Evolutionary conservation across 495 filamentous ascomycete species (phyloP).

Genomic region (Letharia columbiana): DNA sequence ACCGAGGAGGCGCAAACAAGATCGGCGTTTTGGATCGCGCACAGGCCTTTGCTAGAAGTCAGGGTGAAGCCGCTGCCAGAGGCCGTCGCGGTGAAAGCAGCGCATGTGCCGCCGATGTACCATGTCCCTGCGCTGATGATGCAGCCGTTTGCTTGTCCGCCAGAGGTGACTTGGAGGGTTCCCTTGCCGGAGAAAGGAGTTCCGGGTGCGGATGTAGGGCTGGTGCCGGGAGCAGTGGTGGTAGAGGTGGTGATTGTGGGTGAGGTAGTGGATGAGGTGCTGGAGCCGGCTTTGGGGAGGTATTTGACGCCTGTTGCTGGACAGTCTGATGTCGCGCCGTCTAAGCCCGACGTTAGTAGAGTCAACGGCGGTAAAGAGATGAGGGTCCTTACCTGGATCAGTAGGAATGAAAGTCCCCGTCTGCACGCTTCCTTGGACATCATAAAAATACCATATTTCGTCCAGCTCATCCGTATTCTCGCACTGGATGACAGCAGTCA

Average conservation of each 20-base stretch:
- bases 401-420: slow-evolving; percentile 64
- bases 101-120: slow-evolving; percentile 62
- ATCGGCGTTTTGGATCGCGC: slow-evolving; percentile 39
- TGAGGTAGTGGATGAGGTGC: slow-evolving; percentile 25
- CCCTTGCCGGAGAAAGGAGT: slow-evolving; percentile 48
- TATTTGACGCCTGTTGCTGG: slow-evolving; percentile 54
- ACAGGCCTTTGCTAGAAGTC: slow-evolving; percentile 50
- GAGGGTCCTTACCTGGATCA: slow-evolving; percentile 38
- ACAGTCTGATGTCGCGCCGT: slow-evolving; percentile 56
- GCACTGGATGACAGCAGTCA: slow-evolving; percentile 63
- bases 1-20: slow-evolving; percentile 46
- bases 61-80: slow-evolving; percentile 50
- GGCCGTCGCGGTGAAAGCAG: slow-evolving; percentile 50
- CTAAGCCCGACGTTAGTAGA: slow-evolving; percentile 25
- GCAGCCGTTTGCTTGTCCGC: slow-evolving; percentile 50
- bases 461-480: slow-evolving; percentile 47
- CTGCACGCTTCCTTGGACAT: slow-evolving; percentile 68
- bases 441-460: slow-evolving; percentile 81
- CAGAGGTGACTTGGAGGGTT: slow-evolving; percentile 48
- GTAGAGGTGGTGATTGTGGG: slow-evolving; percentile 31
- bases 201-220: slow-evolving; percentile 37
- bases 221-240: slow-evolving; percentile 29
- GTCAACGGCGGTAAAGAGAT: neutral
- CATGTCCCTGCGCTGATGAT: slow-evolving; percentile 62
- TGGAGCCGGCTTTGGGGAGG: slow-evolving; percentile 48